Evolutionary conservation across 2,329 filamentous ascomycete genomes (phyloP).

Genomic region (Thielaviopsis populi): DNA sequence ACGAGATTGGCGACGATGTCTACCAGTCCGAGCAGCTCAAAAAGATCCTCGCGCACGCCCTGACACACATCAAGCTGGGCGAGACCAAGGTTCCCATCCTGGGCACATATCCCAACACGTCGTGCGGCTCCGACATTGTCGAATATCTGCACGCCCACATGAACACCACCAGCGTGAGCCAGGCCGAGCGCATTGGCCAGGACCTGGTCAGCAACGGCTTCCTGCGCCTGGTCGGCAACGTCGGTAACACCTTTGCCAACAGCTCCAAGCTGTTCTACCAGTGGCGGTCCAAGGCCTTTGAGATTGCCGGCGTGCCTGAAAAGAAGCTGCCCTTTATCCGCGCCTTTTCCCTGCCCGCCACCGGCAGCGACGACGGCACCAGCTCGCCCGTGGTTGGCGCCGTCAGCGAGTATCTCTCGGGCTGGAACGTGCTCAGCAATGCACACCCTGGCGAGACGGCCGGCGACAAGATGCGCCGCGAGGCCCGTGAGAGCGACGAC

Average conservation of each 20-base stretch:
- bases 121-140: constrained; percentile 80
- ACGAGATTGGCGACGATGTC: constrained; percentile 80
- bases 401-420: constrained; percentile 75
- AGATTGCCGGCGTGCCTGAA: constrained; percentile 72
- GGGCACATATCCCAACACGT: constrained; percentile 87
- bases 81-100: constrained; percentile 93
- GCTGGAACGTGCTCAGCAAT: constrained; percentile 65
- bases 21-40: constrained; percentile 80
- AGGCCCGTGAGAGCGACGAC: constrained; percentile 81
- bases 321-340: constrained; percentile 62
- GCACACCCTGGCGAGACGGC: constrained; percentile 73
- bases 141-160: constrained; percentile 88
- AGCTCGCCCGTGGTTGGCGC: constrained; percentile 71
- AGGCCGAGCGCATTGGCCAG: constrained; percentile 88
- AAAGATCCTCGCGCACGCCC: constrained; percentile 73
- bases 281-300: constrained; percentile 86
- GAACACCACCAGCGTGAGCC: constrained; percentile 68
- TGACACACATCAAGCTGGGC: constrained; percentile 71
- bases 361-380: constrained; percentile 34
- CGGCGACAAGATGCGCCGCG: constrained; percentile 67
- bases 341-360: constrained; percentile 56
- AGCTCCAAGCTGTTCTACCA: constrained; percentile 97
- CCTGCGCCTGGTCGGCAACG: constrained; percentile 78
- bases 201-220: constrained; percentile 79
- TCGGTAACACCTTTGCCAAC: constrained; percentile 91